phyloP scores from a whole-genome alignment of 306 rosid genomes.

The Cajanus cajan region DNA sequence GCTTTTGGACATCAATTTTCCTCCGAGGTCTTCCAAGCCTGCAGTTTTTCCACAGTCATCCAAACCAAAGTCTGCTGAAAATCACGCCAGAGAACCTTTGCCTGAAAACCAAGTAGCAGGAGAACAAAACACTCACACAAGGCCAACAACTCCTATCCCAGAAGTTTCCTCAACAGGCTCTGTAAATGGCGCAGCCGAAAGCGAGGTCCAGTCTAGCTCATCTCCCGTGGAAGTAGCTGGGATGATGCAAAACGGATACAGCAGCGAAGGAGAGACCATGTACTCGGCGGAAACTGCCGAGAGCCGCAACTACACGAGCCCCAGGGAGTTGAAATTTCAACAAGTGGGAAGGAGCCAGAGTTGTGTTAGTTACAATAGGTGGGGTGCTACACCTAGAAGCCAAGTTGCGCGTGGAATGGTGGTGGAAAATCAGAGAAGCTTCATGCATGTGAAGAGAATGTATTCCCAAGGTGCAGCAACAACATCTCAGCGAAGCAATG shows the following conservation, averaged over 20 bases:
- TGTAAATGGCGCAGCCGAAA: slow-evolving; percentile 63
- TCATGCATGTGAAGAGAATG: slow-evolving; percentile 75
- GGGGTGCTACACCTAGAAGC: slow-evolving; percentile 63
- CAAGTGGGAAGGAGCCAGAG: slow-evolving; percentile 96
- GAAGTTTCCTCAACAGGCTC: slow-evolving; percentile 82
- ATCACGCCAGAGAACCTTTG: slow-evolving; percentile 38
- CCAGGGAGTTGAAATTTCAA: slow-evolving; percentile 69
- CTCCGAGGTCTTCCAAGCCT: slow-evolving; percentile 61
- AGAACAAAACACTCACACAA: slow-evolving; percentile 36
- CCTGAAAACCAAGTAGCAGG: slow-evolving; percentile 45
- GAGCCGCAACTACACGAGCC: slow-evolving; percentile 80
- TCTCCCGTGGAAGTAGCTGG: slow-evolving; percentile 57
- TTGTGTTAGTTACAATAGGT: slow-evolving; percentile 83
- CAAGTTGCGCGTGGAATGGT: slow-evolving; percentile 56
- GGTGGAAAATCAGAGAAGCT: slow-evolving; percentile 78
- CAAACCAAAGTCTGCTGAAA: slow-evolving; percentile 48
- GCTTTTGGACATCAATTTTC: slow-evolving; percentile 92
- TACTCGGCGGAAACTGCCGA: slow-evolving; percentile 99
- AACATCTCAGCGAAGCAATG: slow-evolving; percentile 88
- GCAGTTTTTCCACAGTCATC: slow-evolving; percentile 38
- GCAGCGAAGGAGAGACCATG: slow-evolving; percentile 97
- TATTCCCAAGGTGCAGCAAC: slow-evolving; percentile 90
- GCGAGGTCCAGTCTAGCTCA: slow-evolving; percentile 81
- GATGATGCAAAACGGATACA: slow-evolving; percentile 62
- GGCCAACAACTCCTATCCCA: slow-evolving; percentile 33